These are phyloP conservation scores for Aspergillus pseudoglaucus DNA, from an alignment of 2,329 filamentous ascomycete genomes.

Conservation along the genomic window DNA sequence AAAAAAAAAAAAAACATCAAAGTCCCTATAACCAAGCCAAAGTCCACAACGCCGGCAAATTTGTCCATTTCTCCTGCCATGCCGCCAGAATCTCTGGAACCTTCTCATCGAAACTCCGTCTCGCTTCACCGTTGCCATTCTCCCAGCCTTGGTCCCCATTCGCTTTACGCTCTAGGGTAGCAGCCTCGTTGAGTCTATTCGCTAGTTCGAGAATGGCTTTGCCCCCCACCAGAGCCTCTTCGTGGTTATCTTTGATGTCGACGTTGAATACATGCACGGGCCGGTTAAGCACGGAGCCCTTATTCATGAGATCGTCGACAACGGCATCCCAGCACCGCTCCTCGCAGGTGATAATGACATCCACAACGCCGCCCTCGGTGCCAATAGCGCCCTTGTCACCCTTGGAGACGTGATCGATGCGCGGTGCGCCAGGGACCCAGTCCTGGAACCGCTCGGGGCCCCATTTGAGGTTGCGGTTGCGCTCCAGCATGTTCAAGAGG, in stretches of 20 bases:
- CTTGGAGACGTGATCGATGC: conserved; percentile 62
- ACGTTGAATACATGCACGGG: conserved; percentile 98
- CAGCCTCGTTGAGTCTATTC: conserved; percentile 72
- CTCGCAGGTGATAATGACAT: conserved; percentile 94
- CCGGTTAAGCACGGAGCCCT: conserved; percentile 79
- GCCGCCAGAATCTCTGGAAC: conserved; percentile 85
- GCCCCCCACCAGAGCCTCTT: conserved; percentile 86
- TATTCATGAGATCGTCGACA: conserved; percentile 80
- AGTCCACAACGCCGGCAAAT: conserved; percentile 87
- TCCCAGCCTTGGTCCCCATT: conserved; percentile 63
- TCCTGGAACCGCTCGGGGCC: conserved; percentile 97
- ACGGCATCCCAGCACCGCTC: conserved; percentile 98
- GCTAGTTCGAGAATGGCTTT: conserved; percentile 89
- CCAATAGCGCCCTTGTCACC: conserved; percentile 71
- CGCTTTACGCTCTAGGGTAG: conserved; percentile 65
- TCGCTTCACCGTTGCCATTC: conserved; percentile 57
- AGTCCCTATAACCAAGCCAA: conserved; percentile 73
- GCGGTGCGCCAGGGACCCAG: conserved; percentile 81
- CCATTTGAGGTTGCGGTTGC: conserved; percentile 88
- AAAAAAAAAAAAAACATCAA: too few relatives aligned
- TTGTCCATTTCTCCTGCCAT: conserved; percentile 95
- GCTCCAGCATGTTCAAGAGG: conserved; percentile 88
- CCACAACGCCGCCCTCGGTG: conserved; percentile 81
- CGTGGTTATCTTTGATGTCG: conserved; percentile 97
- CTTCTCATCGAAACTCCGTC: conserved; percentile 79